These are phyloP conservation scores for Aspergillus ostianus DNA, from an alignment of 495 filamentous ascomycete species.

Conservation along the genomic window DNA sequence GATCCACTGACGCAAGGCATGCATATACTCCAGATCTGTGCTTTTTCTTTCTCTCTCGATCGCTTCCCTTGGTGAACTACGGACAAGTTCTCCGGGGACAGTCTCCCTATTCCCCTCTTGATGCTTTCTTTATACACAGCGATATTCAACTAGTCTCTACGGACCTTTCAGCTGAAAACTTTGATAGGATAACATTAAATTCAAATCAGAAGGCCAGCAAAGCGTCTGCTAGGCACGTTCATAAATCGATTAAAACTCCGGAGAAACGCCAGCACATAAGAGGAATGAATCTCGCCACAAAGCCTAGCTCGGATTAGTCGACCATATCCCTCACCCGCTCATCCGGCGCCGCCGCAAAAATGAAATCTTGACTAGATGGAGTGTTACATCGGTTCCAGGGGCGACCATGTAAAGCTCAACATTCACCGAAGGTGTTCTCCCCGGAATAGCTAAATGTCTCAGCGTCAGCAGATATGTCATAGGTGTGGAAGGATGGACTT, in stretches of 20 bases:
- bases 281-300: conserved; percentile 14
- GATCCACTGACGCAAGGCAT: not conserved
- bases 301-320: conserved; percentile 5
- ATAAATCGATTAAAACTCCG: not conserved
- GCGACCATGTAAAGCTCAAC: conserved; percentile 26
- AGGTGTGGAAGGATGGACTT: not conserved
- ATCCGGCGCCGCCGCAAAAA: conserved; percentile 1
- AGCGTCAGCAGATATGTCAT: conserved; percentile 24
- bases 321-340: too few species aligned
- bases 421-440: conserved; percentile 95
- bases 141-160: not conserved
- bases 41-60: not conserved
- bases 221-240: not conserved
- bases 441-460: conserved; percentile 80
- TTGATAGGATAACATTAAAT: not conserved
- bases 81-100: too few species aligned
- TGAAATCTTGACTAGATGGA: conserved; percentile 13
- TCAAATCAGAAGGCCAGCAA: not conserved
- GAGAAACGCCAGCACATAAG: conserved; percentile 8
- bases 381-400: conserved; percentile 17
- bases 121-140: not conserved
- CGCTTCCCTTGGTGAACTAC: too few species aligned
- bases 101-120: too few species aligned
- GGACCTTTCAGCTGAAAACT: not conserved
- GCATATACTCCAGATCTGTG: not conserved